Evolutionary conservation across 371 early-diverging fungal genomes (phyloP).

Genomic region (Chytridium lagenaria): DNA sequence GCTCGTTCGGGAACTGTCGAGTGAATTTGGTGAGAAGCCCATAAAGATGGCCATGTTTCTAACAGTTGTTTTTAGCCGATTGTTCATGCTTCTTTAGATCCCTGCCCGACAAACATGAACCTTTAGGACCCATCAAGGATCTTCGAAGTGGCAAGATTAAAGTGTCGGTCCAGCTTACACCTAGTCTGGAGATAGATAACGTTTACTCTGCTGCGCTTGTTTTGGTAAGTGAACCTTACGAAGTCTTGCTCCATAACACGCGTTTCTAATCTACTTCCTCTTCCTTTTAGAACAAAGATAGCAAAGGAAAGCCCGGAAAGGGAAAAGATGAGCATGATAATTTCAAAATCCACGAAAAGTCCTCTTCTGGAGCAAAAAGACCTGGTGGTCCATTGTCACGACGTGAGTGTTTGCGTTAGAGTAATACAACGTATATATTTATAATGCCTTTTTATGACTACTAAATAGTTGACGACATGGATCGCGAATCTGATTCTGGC

Average conservation of each 20-base stretch:
- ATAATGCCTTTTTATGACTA: too few species aligned
- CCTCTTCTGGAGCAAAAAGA: background rate
- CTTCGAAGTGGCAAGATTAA: slow-evolving; percentile 20
- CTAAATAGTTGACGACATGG: background rate
- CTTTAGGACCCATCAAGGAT: slow-evolving; percentile 26
- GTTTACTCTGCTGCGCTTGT: slow-evolving; percentile 18
- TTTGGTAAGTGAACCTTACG: slow-evolving; percentile 14
- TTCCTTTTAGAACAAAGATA: background rate
- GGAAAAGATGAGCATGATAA: background rate
- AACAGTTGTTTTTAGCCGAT: background rate
- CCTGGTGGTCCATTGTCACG: slow-evolving; percentile 9
- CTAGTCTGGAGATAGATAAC: slow-evolving; percentile 19
- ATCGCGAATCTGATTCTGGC: background rate
- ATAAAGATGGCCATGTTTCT: background rate
- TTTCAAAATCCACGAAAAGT: background rate
- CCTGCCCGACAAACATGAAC: slow-evolving; percentile 28
- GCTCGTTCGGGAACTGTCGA: slow-evolving; percentile 18
- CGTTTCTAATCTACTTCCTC: background rate
- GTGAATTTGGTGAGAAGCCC: slow-evolving; percentile 23
- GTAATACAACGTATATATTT: too few species aligned
- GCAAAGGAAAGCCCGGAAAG: background rate
- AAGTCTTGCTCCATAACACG: background rate
- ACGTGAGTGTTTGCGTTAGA: background rate
- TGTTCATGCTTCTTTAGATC: slow-evolving; percentile 22
- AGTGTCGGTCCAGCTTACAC: slow-evolving; percentile 23